A percentile compares a stretch with the other conserved stretches of the same genome.
These are phyloP conservation scores for Picea sitchensis DNA, from an alignment of 75 land plant genomes.

Conservation along the genomic window DNA sequence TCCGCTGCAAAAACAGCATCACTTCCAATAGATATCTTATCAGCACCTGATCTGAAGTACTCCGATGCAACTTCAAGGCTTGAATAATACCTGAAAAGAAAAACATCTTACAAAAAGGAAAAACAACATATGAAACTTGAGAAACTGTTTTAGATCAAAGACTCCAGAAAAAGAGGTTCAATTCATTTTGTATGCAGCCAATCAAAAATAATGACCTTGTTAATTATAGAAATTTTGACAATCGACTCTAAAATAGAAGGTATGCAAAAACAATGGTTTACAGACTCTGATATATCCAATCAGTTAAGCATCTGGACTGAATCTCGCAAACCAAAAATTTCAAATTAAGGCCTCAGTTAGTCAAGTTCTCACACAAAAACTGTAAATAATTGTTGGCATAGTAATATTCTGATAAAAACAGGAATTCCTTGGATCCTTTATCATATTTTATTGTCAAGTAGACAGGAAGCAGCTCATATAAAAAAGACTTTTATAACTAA, in stretches of 20 bases:
- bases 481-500: too few relatives aligned
- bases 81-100: slow-evolving; percentile 70
- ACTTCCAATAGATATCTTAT: slow-evolving; percentile 98
- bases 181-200: not conserved
- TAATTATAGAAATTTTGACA: not conserved
- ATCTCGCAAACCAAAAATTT: not conserved
- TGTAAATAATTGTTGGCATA: too few relatives aligned
- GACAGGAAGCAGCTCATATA: not conserved
- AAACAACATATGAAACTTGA: not conserved
- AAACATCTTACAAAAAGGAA: not conserved
- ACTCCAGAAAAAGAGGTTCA: too few relatives aligned
- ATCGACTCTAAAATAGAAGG: not conserved
- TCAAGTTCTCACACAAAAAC: not conserved
- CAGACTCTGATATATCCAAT: not conserved
- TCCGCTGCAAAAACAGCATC: slow-evolving; percentile 99
- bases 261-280: not conserved
- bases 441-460: not conserved
- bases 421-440: not conserved
- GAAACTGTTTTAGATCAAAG: not conserved
- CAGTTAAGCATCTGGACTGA: not conserved
- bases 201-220: not conserved
- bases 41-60: slow-evolving; percentile 99
- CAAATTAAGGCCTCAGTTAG: not conserved
- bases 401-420: not conserved
- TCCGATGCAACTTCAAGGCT: slow-evolving; percentile 99